These are phyloP conservation scores for Cladophialophora yegresii DNA, from an alignment of 2,329 filamentous ascomycete species.

Conservation along the genomic window DNA sequence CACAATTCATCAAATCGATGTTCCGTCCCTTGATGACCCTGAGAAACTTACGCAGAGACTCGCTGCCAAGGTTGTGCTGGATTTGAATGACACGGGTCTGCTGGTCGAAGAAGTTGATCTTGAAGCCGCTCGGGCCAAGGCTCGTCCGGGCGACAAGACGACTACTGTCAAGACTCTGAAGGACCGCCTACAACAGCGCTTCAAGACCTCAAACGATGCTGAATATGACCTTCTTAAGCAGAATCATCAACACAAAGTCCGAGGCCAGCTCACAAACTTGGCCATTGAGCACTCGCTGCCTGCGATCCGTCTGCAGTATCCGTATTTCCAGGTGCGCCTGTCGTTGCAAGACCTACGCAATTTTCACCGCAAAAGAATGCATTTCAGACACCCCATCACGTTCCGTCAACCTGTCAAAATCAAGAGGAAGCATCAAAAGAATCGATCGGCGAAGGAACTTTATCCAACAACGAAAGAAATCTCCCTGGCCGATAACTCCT, in stretches of 20 bases:
- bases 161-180: slow-evolving; percentile 61
- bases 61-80: slow-evolving; percentile 76
- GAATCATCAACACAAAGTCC: slow-evolving; percentile 93
- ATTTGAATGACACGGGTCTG: slow-evolving; percentile 84
- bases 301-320: slow-evolving; percentile 86
- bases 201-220: slow-evolving; percentile 95
- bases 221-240: slow-evolving; percentile 95
- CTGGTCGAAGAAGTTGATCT: slow-evolving; percentile 76
- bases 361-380: slow-evolving; percentile 79
- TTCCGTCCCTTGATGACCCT: slow-evolving; percentile 79
- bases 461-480: slow-evolving; percentile 81
- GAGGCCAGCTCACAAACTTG: slow-evolving; percentile 85
- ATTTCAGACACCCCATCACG: slow-evolving; percentile 67
- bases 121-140: slow-evolving; percentile 58
- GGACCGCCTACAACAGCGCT: slow-evolving; percentile 70
- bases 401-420: slow-evolving; percentile 69
- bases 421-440: slow-evolving; percentile 81
- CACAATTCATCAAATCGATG: slow-evolving; percentile 59
- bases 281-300: slow-evolving; percentile 94
- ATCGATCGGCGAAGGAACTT: slow-evolving; percentile 73
- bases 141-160: slow-evolving; percentile 41
- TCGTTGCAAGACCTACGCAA: slow-evolving; percentile 71
- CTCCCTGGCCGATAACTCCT: slow-evolving; percentile 84
- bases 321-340: slow-evolving; percentile 90
- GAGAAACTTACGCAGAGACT: slow-evolving; percentile 70